Evolutionary conservation across 208 protist species (phyloP).

Genomic region (Leishmania turanica): DNA sequence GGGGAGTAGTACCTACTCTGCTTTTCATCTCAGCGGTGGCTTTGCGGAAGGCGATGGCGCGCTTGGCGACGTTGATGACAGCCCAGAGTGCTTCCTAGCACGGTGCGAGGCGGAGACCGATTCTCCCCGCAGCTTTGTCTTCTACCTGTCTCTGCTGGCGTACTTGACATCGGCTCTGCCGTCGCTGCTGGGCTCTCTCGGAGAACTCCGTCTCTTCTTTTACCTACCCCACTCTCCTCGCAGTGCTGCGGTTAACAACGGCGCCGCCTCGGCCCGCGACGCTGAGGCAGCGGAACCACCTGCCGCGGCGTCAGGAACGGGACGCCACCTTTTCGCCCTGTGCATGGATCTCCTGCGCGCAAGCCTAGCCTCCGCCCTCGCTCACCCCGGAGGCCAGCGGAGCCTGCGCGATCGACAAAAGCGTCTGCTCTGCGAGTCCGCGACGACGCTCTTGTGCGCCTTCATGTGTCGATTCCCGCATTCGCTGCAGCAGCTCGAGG

Average conservation of each 20-base stretch:
- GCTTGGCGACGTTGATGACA: not conserved
- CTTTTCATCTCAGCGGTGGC: not conserved
- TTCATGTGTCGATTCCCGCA: slow-evolving; percentile 32
- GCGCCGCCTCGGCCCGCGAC: not conserved
- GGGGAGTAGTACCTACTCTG: not conserved
- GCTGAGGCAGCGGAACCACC: not conserved
- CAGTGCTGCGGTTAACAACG: not conserved
- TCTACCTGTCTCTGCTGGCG: slow-evolving; percentile 32
- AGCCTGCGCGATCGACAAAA: slow-evolving; percentile 3
- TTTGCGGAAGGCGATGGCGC: not conserved
- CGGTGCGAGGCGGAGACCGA: slow-evolving; percentile 16
- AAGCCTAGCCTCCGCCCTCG: slow-evolving; percentile 1
- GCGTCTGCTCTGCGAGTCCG: slow-evolving; percentile 24
- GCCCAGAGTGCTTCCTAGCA: slow-evolving; percentile 10
- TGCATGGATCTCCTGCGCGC: slow-evolving; percentile 21
- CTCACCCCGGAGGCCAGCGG: not conserved
- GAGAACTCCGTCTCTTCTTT: slow-evolving; percentile 27
- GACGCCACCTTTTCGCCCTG: slow-evolving; percentile 13
- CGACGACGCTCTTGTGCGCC: slow-evolving; percentile 23
- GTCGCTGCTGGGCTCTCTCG: slow-evolving; percentile 19
- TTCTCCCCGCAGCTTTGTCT: slow-evolving; percentile 28
- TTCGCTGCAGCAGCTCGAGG: slow-evolving; percentile 24
- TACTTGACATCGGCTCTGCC: slow-evolving; percentile 34
- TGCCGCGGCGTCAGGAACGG: no score
- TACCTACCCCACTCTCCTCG: slow-evolving; percentile 2